Conservation (phyloP, 192 early-diverging fungal species). For the Coemansia nantahalensis region DNA sequence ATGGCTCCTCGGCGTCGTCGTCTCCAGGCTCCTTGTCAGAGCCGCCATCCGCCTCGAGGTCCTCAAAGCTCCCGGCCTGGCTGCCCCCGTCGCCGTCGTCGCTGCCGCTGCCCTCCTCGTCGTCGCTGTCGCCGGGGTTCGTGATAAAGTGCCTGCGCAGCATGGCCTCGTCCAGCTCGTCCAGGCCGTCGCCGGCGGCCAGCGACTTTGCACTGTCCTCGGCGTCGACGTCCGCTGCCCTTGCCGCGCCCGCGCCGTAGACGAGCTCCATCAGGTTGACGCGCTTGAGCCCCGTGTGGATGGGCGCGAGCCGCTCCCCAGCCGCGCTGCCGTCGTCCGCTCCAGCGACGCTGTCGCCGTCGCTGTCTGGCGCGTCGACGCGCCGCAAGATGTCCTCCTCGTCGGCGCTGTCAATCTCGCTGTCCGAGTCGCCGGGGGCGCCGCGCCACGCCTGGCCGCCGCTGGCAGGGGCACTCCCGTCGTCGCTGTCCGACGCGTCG, state of each 20-base stretch:
- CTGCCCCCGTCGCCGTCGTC: slow-evolving; percentile 53
- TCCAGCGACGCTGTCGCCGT: slow-evolving; percentile 7
- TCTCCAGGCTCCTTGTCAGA: too few species aligned
- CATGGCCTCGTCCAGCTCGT: slow-evolving; percentile 28
- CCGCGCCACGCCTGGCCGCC: too few species aligned
- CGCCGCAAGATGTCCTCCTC: slow-evolving; percentile 33
- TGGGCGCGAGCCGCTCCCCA: slow-evolving; percentile 24
- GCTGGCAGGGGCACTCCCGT: too few species aligned
- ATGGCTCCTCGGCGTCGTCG: too few species aligned
- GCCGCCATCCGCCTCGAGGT: slow-evolving; percentile 53
- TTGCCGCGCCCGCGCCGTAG: slow-evolving; percentile 62
- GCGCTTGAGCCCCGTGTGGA: slow-evolving; percentile 53
- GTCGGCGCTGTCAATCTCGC: slow-evolving; percentile 28
- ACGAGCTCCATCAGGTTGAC: slow-evolving; percentile 88
- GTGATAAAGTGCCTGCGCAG: slow-evolving; percentile 44
- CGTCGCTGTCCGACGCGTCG: slow-evolving; percentile 21
- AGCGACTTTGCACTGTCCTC: slow-evolving; percentile 44
- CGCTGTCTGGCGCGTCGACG: slow-evolving; percentile 14
- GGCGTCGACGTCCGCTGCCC: slow-evolving; percentile 27
- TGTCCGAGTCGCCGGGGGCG: background rate
- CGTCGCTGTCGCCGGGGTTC: slow-evolving; percentile 31
- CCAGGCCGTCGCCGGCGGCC: slow-evolving; percentile 24
- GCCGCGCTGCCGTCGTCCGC: slow-evolving; percentile 1
- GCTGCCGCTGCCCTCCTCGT: slow-evolving; percentile 27
- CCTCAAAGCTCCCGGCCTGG: slow-evolving; percentile 48